phyloP scores from a whole-genome alignment of 768 basidiomycete genomes.

The Calocybe gangraenosa region DNA sequence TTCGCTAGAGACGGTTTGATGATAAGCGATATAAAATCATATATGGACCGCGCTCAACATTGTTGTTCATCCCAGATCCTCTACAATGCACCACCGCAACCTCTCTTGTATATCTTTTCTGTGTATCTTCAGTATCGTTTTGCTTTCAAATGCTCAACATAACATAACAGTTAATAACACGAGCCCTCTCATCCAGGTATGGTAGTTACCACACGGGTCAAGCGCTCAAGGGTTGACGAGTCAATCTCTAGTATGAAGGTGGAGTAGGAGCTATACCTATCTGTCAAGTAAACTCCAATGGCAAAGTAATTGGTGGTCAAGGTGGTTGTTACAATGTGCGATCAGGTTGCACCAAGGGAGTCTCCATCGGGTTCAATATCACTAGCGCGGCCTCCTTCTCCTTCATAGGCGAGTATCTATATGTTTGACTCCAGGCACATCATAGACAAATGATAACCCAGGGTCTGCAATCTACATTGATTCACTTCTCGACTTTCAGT shows the following conservation, averaged over 20 bases:
- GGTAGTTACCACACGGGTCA: too few relatives aligned
- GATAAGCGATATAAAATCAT: too few relatives aligned
- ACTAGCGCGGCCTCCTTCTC: constrained; percentile 18
- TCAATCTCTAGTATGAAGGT: constrained; percentile 14
- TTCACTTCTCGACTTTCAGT: constrained; percentile 16
- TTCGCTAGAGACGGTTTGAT: too few relatives aligned
- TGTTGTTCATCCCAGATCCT: too few relatives aligned
- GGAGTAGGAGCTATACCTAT: constrained; percentile 8
- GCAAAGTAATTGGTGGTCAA: constrained; percentile 4
- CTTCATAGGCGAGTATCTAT: constrained; percentile 19
- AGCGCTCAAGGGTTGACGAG: too few relatives aligned
- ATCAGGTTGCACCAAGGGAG: constrained; percentile 17
- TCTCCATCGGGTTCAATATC: constrained; percentile 15
- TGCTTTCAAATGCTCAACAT: constrained; percentile 6
- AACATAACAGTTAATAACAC: constrained; percentile 23
- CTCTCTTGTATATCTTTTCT: too few relatives aligned
- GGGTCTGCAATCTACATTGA: constrained; percentile 24
- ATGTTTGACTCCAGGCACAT: too few relatives aligned
- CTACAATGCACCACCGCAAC: too few relatives aligned
- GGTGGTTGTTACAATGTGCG: constrained; percentile 19
- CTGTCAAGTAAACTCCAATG: constrained; percentile 10
- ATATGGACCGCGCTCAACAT: too few relatives aligned
- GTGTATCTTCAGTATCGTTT: background rate
- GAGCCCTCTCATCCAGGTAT: constrained; percentile 15
- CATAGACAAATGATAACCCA: constrained; percentile 1